Base-by-base conservation (phyloP, 2,329 filamentous ascomycete species). In the Ophiostoma perfectum region DNA sequence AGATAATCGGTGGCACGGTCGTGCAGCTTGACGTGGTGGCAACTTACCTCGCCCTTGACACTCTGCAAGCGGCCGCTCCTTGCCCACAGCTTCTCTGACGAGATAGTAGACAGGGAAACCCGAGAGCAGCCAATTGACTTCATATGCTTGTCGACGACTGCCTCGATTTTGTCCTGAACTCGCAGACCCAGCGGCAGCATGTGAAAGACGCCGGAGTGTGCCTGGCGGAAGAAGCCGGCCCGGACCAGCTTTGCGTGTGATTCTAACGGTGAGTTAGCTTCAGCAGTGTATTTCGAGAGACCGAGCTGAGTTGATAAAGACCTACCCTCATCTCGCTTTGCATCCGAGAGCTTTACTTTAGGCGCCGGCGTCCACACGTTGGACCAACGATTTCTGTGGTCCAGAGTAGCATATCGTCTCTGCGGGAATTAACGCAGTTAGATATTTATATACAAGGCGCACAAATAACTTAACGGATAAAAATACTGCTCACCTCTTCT, bases 191-290 rank as follows among this genome's bases (percentile, higher is more conserved):
- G 80, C 0, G 95, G 95, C 1, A 99, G 83, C 75, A 97, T 84
- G 75, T 99, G 95, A 74, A 97, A 99, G 47, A 98, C 87, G 41
- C 95, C 95, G 7, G 93, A 87, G 76, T 97, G 90, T 27, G 92
- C 89, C 87, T 93, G 73, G 60, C 90, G 87, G 63, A 93, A 77
- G 74, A 90, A 93, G 0, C 91, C 91, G 66, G 88, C 90, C 68
- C 88, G 84, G 55, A 91, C 77, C 69, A 93, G 82, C 73, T 90
- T 87, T 39, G 84, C 82, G 75, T 92, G 87, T 9, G 85, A 84
- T 78, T 88, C 89, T 86, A 47, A 1, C 16, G 6, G n/a, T 67
- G 27, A 66, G 65, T 11, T 11, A 49, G 14, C 9, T 16, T n/a
- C 5, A 47, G 14, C 12, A 16, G 7, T 12, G 16, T 9, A n/a